These are phyloP conservation scores for Lolium rigidum DNA, from an alignment of 176 grass and related monocot species.

Conservation along the genomic window DNA sequence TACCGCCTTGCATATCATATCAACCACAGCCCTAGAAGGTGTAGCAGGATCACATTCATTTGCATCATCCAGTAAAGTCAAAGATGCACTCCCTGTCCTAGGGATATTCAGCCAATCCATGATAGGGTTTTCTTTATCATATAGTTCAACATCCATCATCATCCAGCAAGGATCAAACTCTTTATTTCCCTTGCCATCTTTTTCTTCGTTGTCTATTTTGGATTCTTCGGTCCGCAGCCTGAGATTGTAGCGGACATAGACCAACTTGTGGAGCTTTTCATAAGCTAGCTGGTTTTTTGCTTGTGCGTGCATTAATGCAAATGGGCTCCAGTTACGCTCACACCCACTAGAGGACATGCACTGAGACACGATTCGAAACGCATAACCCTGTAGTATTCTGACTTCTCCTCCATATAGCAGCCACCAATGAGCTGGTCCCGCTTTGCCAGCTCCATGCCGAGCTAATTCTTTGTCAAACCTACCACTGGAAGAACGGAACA, in stretches of 20 bases:
- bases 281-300: not conserved
- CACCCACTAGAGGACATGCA: conserved; percentile 37
- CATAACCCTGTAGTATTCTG: not conserved
- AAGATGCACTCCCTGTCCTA: not conserved
- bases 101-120: conserved; percentile 27
- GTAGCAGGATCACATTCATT: not conserved
- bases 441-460: not conserved
- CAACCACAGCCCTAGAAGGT: not conserved
- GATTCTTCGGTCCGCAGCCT: not conserved
- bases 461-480: conserved; percentile 12
- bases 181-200: not conserved
- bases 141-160: conserved; percentile 31
- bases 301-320: conserved; percentile 30
- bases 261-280: conserved; percentile 33
- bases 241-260: conserved; percentile 37
- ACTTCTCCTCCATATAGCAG: not conserved
- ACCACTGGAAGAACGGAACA: not conserved
- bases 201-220: not conserved
- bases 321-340: conserved; percentile 31
- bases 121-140: conserved; percentile 34
- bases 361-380: conserved; percentile 12
- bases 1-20: not conserved
- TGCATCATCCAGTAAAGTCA: not conserved
- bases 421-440: not conserved
- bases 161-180: conserved; percentile 1